A percentile compares a stretch with the other conserved stretches of the same genome.
Conservation (phyloP, 345 rosid genomes). For the Rhizophora mangle region DNA sequence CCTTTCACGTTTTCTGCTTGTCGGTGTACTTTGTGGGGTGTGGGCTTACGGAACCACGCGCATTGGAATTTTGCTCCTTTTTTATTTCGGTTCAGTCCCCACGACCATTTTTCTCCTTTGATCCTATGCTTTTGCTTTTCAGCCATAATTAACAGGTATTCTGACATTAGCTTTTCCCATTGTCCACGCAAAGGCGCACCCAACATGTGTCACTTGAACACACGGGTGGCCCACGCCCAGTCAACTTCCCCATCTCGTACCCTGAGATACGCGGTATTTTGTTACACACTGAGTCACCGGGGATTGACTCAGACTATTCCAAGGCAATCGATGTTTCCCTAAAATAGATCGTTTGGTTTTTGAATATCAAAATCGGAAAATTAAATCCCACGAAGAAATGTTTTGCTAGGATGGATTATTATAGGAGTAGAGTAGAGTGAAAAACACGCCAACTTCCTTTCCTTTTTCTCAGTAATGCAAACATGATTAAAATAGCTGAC, state of each 20-base stretch:
- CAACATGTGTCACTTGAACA: neutral
- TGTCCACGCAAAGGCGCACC: neutral
- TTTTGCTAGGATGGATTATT: too few species aligned
- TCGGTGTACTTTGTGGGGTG: neutral
- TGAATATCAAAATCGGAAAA: too few species aligned
- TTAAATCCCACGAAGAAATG: too few species aligned
- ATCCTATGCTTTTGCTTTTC: neutral
- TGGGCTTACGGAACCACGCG: neutral
- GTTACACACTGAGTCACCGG: too few species aligned
- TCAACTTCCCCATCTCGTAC: neutral
- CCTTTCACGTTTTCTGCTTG: neutral
- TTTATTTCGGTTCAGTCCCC: neutral
- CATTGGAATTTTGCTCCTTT: neutral
- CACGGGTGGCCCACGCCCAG: neutral
- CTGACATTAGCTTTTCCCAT: conserved; percentile 4
- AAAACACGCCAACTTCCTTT: too few species aligned
- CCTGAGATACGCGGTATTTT: neutral
- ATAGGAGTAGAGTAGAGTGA: too few species aligned
- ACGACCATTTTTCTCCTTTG: neutral
- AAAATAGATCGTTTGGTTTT: too few species aligned
- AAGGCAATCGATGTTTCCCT: too few species aligned
- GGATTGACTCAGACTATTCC: too few species aligned
- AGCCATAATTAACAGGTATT: neutral
- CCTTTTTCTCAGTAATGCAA: too few species aligned
- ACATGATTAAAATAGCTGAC: too few species aligned